Evolutionary conservation across 768 basidiomycete species (phyloP).

Genomic region (Suillus cothurnatus): DNA sequence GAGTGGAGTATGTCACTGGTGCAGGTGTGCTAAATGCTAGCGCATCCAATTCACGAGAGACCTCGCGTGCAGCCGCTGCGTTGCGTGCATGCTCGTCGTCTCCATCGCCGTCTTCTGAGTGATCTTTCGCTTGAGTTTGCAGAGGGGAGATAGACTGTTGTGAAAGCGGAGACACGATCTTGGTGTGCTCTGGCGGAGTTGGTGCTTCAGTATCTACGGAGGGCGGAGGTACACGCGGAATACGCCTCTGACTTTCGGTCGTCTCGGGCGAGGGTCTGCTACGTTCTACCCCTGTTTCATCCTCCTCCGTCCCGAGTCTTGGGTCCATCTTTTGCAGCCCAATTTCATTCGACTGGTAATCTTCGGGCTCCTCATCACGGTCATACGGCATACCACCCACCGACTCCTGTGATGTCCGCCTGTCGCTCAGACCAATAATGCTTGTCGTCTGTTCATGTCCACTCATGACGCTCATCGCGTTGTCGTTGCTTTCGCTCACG

Average conservation of each 20-base stretch:
- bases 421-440: conserved; percentile 3
- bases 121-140: conserved; percentile 9
- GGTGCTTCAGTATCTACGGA: conserved; percentile 29
- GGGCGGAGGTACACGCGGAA: conserved; percentile 43
- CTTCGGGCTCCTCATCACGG: conserved; percentile 17
- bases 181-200: neutral
- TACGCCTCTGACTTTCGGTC: conserved; percentile 27
- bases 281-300: neutral
- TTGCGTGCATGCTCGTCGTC: conserved; percentile 59
- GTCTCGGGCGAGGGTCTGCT: conserved; percentile 15
- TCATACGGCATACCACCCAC: conserved; percentile 26
- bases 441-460: conserved; percentile 1
- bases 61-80: conserved; percentile 69
- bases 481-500: conserved; percentile 2
- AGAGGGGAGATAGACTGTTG: conserved; percentile 11
- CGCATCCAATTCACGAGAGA: conserved; percentile 64
- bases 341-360: conserved; percentile 14
- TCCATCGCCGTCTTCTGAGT: conserved; percentile 21
- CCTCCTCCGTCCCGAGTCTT: conserved; percentile 1
- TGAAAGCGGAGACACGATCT: neutral
- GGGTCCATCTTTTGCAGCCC: neutral
- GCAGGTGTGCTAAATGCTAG: conserved; percentile 43
- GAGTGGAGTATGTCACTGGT: conserved; percentile 17
- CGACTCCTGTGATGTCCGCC: conserved; percentile 2
- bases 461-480: neutral